phyloP scores from a whole-genome alignment of 2,329 filamentous ascomycete species.

The Ophiosphaerella korrae region DNA sequence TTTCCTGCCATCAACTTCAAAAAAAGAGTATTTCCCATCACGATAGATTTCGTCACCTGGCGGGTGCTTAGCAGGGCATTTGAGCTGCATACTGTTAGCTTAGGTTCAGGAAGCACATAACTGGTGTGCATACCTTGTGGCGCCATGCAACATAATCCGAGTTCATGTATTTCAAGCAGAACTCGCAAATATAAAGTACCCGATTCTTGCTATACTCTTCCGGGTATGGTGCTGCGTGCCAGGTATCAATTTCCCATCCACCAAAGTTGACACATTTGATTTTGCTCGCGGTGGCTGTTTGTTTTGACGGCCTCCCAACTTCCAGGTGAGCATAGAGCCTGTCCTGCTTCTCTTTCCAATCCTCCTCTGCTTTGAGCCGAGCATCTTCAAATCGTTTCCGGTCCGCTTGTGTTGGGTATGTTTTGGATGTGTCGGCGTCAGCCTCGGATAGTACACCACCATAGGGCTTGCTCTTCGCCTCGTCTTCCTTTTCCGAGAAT shows the following conservation, averaged over 20 bases:
- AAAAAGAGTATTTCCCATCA: constrained; percentile 87
- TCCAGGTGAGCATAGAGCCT: constrained; percentile 68
- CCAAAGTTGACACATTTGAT: constrained; percentile 99
- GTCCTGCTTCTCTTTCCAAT: constrained; percentile 76
- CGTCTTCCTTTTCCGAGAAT: constrained; percentile 89
- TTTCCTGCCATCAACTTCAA: constrained; percentile 95
- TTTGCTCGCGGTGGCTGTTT: constrained; percentile 86
- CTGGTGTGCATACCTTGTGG: constrained; percentile 67
- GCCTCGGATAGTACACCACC: constrained; percentile 87
- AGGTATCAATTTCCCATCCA: constrained; percentile 96
- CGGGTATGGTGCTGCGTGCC: constrained; percentile 97
- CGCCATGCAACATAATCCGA: constrained; percentile 98
- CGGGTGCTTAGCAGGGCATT: constrained; percentile 94
- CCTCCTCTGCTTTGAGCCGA: constrained; percentile 87
- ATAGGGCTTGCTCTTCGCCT: constrained; percentile 90
- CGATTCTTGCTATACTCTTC: constrained; percentile 98
- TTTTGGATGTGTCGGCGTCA: constrained; percentile 90
- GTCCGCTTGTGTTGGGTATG: constrained; percentile 79
- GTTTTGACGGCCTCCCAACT: constrained; percentile 63
- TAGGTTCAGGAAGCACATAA: not conserved
- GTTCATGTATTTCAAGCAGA: constrained; percentile 99
- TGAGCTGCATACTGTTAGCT: constrained; percentile 55
- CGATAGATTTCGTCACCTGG: constrained; percentile 98
- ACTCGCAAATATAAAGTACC: constrained; percentile 98
- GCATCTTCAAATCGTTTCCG: constrained; percentile 87